Base-by-base conservation (phyloP, 257 asterid species). In the Solanum clarkiae region DNA sequence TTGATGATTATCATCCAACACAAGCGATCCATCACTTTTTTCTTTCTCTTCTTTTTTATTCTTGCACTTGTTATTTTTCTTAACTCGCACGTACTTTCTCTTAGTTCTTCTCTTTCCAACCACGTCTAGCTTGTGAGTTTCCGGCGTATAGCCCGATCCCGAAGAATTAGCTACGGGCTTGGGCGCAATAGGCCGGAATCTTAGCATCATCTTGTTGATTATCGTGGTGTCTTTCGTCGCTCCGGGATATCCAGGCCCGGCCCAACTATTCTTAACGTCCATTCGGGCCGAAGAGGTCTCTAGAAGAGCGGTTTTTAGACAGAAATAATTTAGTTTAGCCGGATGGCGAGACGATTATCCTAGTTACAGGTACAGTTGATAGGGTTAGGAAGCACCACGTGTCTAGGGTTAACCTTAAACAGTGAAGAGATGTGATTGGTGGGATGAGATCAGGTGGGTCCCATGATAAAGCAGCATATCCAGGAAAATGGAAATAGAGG, bases 41-140 rank as follows among this genome's bases (percentile, higher is more conserved):
- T 36, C 83, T 11, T n/a, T 55, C 54, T 87, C 62, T 57, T 65
- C 86, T 44, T 85, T 68, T 1, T 18, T 40, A 44, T 22, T 20
- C 75, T 81, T 85, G 75, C 85, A 84, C 85, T 85, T 84, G 26
- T 69, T 83, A 55, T 29, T 84, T 51, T 86, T 85, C 71, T 87
- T 89, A 84, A 77, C 92, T 89, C 92, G 77, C 17, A 91, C 93
- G 90, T 89, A 89, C 91, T 88, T 91, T 81, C 93, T 86, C 92
- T 91, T 91, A 1, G 89, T 51, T 53, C 90, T 86, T 44, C 81
- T 70, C 22, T 84, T 84, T 4, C 74, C 66, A n/a, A 71, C 80
- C 1, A 26, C 42, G 4, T 44, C 84, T 17, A 56, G 11, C 26
- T 55, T 51, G 74, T 49, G 36, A 8, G n/a, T 71, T 11, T 54